A percentile compares a stretch with the other conserved stretches of the same genome.
Evolutionary conservation across 148 eudicot genomes (phyloP).

Genomic region (Amaranthus hypochondriacus): DNA sequence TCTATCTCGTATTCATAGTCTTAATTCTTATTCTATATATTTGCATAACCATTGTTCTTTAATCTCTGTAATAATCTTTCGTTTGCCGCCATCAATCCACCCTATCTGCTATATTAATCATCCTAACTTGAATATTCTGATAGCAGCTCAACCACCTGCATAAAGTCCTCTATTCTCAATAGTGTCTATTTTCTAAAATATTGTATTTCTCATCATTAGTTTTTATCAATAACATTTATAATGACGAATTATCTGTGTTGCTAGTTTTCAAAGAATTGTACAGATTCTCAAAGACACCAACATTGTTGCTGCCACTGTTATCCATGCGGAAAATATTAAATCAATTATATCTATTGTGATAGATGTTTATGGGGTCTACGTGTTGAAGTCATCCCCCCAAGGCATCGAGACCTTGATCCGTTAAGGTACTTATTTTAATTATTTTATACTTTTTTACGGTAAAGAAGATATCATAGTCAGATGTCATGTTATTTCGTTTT

Average conservation of each 20-base stretch:
- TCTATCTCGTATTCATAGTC: no score
- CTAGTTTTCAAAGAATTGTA: conserved; percentile 64
- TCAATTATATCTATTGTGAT: conserved; percentile 48
- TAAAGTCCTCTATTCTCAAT: no score
- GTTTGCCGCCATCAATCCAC: no score
- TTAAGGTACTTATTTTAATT: conserved; percentile 51
- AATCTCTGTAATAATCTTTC: no score
- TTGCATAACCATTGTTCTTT: no score
- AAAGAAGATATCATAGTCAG: no score
- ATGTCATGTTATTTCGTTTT: neutral
- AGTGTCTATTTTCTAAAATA: no score
- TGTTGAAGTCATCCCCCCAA: conserved; percentile 60
- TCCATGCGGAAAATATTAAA: conserved; percentile 52
- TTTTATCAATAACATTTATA: neutral
- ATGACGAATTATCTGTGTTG: conserved; percentile 4
- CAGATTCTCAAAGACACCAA: conserved; percentile 54
- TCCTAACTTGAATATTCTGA: no score
- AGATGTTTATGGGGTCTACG: conserved; percentile 63
- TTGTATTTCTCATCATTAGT: neutral
- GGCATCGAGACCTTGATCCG: conserved; percentile 51
- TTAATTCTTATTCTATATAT: no score
- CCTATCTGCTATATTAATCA: no score
- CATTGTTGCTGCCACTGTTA: conserved; percentile 38
- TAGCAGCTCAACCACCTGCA: no score
- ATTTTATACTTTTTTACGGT: neutral